Evolutionary conservation across 2,329 filamentous ascomycete species (phyloP), one percentile per base, ranked within the genome.

Genomic region (Botrytis porri): DNA sequence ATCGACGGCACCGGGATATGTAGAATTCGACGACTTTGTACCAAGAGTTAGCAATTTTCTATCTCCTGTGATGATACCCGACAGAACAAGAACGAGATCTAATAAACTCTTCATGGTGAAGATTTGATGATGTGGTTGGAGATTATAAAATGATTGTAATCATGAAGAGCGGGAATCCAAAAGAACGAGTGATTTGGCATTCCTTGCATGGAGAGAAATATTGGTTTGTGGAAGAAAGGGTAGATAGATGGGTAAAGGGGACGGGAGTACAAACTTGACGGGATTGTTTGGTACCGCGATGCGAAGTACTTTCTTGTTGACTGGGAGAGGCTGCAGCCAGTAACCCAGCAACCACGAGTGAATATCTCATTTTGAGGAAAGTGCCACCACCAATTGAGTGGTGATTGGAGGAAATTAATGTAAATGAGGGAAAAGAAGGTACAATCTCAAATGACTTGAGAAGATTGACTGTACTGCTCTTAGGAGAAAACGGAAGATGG

Each of bases 1-100:
- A 29, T 72, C 39, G 29, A 72, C 62, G 18, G 39, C 70, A 41
- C 51, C 70, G n/a, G 70, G 62, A 43, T 72, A 72, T 32, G 70
- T 67, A 14, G 51, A 9, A 32, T 60, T 67, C 3, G 39, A 22
- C 20, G 62, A 35, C 62, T 72, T 29, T 39, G 16, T 37, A 22
- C 65, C 65, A 32, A 67, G 62, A 59, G 51, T 72, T 60, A 72
- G 64, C 66, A 65, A 65, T 37, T 22, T 39, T 41, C 7, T 41
- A 39, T 62, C 60, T 39, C 69, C 69, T 7, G 32, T 48, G 22
- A 63, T 63, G 25, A 70, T 16, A 16, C 39, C 59, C 4, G 69
- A 18, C 16, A 70, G 69, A 32, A 70, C 59, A 4, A 63, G 35
- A 51, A 70, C 59, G 51, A 70, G 69, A 51, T 70, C 69, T 22